A percentile compares a stretch with the other conserved stretches of the same genome.
phyloP scores from a whole-genome alignment of 257 asterid genomes.

The Knoxia roxburghii region DNA sequence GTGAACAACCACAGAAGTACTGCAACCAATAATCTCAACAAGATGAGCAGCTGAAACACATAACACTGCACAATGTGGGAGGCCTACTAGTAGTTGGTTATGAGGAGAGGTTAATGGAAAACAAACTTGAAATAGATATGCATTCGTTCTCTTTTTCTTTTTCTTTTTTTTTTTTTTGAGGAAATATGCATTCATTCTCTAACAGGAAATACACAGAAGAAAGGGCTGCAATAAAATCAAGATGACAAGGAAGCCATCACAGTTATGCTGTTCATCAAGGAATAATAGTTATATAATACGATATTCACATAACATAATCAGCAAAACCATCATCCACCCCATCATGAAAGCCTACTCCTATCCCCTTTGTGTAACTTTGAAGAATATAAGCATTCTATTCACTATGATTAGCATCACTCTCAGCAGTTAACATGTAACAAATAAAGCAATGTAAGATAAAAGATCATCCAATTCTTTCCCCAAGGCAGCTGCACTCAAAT shows the following conservation, averaged over 20 bases:
- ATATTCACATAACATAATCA: neutral
- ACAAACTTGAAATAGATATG: neutral
- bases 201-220: neutral
- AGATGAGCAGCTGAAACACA: neutral
- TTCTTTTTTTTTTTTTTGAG: too few species aligned
- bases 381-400: neutral
- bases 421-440: neutral
- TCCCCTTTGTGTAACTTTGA: neutral
- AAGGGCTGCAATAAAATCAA: neutral
- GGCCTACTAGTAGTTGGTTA: neutral
- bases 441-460: neutral
- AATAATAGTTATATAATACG: neutral
- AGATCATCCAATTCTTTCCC: neutral
- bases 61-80: neutral
- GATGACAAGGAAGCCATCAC: neutral
- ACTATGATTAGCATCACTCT: neutral
- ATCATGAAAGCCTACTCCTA: neutral
- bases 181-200: too few species aligned
- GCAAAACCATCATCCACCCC: neutral
- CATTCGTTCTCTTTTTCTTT: too few species aligned
- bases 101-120: neutral
- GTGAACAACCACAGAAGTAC: slow-evolving; percentile 65
- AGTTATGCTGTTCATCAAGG: neutral
- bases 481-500: neutral
- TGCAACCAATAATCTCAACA: slow-evolving; percentile 27